Evolutionary conservation across 2,329 filamentous ascomycete genomes (phyloP).

Genomic region (Sporothrix brasiliensis): DNA sequence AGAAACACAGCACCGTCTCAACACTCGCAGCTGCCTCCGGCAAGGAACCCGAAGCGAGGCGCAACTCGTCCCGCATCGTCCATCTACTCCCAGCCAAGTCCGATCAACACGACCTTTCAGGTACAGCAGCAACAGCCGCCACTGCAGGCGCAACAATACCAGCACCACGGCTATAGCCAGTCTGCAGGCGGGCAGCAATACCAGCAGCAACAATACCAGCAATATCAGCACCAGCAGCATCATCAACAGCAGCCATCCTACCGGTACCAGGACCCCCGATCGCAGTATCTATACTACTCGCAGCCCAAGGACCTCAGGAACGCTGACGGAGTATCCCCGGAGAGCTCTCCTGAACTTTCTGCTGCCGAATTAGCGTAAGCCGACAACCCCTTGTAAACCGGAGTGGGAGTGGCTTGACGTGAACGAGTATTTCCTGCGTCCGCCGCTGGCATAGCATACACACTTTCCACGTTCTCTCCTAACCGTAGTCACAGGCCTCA

Average conservation of each 20-base stretch:
- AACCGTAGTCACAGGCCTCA: constrained; percentile 5
- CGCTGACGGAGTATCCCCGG: constrained; percentile 54
- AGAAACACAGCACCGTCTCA: constrained; percentile 41
- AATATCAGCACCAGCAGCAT: not conserved
- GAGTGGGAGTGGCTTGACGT: not conserved
- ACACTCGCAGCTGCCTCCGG: constrained; percentile 39
- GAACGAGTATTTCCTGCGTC: not conserved
- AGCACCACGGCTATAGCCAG: constrained; percentile 35
- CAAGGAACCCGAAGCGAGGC: constrained; percentile 45
- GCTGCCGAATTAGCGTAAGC: constrained; percentile 50
- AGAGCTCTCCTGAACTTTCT: constrained; percentile 58
- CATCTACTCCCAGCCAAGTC: constrained; percentile 62
- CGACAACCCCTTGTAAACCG: not conserved
- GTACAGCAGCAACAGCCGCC: constrained; percentile 35
- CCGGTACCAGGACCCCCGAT: constrained; percentile 21
- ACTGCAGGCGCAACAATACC: constrained; percentile 22
- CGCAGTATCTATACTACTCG: constrained; percentile 32
- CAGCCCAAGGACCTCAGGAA: not conserved
- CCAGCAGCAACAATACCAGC: constrained; percentile 23
- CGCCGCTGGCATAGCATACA: constrained; percentile 2
- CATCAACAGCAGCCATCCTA: constrained; percentile 27
- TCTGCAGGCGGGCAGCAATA: constrained; percentile 34
- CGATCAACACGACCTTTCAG: constrained; percentile 44
- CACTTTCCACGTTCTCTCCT: not conserved
- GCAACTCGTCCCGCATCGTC: constrained; percentile 59